A percentile compares a stretch with the other conserved stretches of the same genome.
Evolutionary conservation across 2,329 filamentous ascomycete genomes (phyloP).

Genomic region (Chaetomiaceae sp.): DNA sequence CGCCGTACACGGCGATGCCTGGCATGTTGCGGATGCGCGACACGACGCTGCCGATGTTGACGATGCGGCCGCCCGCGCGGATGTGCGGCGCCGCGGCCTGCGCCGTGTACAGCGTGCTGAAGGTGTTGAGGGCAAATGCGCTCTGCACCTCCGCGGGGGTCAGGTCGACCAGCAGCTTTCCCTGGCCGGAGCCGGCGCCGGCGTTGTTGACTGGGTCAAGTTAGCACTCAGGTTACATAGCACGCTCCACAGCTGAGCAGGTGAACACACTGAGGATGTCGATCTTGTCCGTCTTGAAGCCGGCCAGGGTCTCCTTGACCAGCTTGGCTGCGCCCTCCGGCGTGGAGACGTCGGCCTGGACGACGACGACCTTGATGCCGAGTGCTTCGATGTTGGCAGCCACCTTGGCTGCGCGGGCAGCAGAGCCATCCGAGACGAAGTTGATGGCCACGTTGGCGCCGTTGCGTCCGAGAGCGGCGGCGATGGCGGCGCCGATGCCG

Average conservation of each 20-base stretch:
- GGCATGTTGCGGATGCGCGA: slow-evolving; percentile 20
- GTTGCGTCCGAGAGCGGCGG: slow-evolving; percentile 34
- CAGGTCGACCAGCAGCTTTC: slow-evolving; percentile 20
- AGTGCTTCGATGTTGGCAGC: slow-evolving; percentile 25
- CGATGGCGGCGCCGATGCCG: slow-evolving; percentile 39
- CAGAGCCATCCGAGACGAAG: slow-evolving; percentile 33
- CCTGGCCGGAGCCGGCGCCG: slow-evolving; percentile 19
- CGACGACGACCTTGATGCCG: slow-evolving; percentile 28
- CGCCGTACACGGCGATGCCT: slow-evolving; percentile 23
- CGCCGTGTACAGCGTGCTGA: slow-evolving; percentile 31
- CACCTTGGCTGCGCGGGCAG: slow-evolving; percentile 27
- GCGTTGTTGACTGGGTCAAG: slow-evolving; percentile 40
- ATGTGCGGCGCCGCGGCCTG: slow-evolving; percentile 33
- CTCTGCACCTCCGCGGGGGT: slow-evolving; percentile 25
- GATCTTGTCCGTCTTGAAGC: slow-evolving; percentile 31
- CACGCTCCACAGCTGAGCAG: not conserved
- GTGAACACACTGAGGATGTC: slow-evolving; percentile 35
- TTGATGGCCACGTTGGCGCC: slow-evolving; percentile 37
- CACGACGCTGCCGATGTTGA: slow-evolving; percentile 29
- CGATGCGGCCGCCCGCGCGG: slow-evolving; percentile 30
- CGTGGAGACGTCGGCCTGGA: slow-evolving; percentile 31
- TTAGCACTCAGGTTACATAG: no score
- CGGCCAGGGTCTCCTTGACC: slow-evolving; percentile 31
- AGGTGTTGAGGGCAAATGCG: slow-evolving; percentile 31
- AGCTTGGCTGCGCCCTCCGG: slow-evolving; percentile 29